Evolutionary conservation across 2,329 filamentous ascomycete species (phyloP).

Genomic region (Diplodia sapinea): DNA sequence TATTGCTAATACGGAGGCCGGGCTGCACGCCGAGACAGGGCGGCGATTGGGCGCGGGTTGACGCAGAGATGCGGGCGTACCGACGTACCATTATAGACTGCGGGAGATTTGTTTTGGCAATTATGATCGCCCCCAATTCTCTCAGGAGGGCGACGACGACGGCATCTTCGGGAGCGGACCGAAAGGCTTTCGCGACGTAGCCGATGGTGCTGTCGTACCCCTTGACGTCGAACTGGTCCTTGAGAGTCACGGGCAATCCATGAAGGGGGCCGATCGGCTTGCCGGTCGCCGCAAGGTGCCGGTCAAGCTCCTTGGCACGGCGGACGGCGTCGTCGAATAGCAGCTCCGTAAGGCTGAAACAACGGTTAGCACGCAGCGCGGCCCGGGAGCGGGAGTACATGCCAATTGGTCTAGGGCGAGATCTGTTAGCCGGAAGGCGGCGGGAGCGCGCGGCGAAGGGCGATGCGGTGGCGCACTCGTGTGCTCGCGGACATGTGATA

Average conservation of each 20-base stretch:
- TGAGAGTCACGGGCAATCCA: constrained; percentile 55
- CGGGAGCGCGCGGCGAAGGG: neutral
- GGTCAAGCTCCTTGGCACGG: constrained; percentile 51
- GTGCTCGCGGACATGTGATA: too few relatives aligned
- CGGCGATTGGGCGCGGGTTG: constrained; percentile 4
- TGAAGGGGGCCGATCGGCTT: constrained; percentile 54
- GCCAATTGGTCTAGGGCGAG: constrained; percentile 29
- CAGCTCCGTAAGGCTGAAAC: constrained; percentile 46
- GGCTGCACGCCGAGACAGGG: neutral
- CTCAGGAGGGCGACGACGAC: constrained; percentile 58
- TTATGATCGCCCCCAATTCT: constrained; percentile 57
- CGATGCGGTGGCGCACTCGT: too few relatives aligned
- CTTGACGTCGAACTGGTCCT: constrained; percentile 58
- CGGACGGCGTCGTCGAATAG: constrained; percentile 53
- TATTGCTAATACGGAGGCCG: constrained; percentile 13
- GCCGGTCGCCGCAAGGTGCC: constrained; percentile 45
- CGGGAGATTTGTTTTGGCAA: constrained; percentile 63
- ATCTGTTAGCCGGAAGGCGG: constrained; percentile 18
- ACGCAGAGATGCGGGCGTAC: constrained; percentile 63
- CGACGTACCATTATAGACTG: constrained; percentile 63
- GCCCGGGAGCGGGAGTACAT: constrained; percentile 25
- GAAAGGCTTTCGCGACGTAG: constrained; percentile 64
- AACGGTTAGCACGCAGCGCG: constrained; percentile 20
- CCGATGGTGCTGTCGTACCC: constrained; percentile 60
- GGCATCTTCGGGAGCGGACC: constrained; percentile 58